phyloP scores from a whole-genome alignment of 768 basidiomycete genomes.

The Tylopilus vinaceipallidus region DNA sequence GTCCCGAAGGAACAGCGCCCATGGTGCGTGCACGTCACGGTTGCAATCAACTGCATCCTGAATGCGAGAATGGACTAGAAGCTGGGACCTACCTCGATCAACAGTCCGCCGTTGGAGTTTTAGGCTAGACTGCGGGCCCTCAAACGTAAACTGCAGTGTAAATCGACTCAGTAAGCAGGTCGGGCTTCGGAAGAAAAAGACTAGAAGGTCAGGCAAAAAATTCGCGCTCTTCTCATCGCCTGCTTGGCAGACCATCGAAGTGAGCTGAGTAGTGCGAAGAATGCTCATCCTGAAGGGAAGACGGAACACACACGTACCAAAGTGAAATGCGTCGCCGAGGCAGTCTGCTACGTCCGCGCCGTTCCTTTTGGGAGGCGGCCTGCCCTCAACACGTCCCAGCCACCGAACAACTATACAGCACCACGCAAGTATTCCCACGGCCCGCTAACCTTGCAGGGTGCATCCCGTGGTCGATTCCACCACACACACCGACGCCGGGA shows the following conservation, averaged over 20 bases:
- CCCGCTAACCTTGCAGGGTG: neutral
- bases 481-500: conserved; percentile 12
- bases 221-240: conserved; percentile 55
- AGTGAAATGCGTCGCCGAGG: too few relatives aligned
- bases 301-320: conserved; percentile 7
- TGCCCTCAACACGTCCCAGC: conserved; percentile 26
- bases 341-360: too few relatives aligned
- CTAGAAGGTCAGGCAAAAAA: conserved; percentile 35
- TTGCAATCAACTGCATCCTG: conserved; percentile 49
- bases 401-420: conserved; percentile 35
- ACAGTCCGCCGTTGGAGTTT: neutral
- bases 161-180: conserved; percentile 2
- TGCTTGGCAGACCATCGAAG: conserved; percentile 50
- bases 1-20: conserved; percentile 65
- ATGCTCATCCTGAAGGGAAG: conserved; percentile 28
- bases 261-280: conserved; percentile 58
- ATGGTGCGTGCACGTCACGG: conserved; percentile 60
- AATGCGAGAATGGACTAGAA: conserved; percentile 4
- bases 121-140: too few relatives aligned
- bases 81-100: conserved; percentile 13
- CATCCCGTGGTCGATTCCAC: neutral
- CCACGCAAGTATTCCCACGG: conserved; percentile 19
- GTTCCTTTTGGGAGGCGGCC: too few relatives aligned
- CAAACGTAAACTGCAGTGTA: neutral
- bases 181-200: neutral